phyloP scores from a whole-genome alignment of 495 filamentous ascomycete genomes.

The Parachaetomium inaequale region DNA sequence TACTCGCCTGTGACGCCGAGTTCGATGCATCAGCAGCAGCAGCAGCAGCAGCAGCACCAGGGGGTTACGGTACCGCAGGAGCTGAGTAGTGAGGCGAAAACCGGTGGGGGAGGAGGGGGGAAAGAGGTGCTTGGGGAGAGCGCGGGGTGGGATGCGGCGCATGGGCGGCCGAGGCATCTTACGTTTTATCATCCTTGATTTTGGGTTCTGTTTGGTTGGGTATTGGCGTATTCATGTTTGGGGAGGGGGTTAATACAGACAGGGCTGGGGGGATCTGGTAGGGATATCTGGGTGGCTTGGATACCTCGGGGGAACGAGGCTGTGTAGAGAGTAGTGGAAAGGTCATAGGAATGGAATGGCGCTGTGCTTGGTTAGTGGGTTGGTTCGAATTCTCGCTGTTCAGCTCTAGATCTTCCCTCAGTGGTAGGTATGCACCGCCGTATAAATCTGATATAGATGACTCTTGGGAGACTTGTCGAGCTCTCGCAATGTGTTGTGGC shows the following conservation, averaged over 20 bases:
- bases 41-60: not conserved
- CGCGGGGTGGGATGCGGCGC: constrained; percentile 18
- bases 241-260: not conserved
- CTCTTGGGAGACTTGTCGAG: not conserved
- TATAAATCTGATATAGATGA: not conserved
- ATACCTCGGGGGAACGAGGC: not conserved
- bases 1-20: not conserved
- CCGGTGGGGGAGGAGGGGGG: not conserved
- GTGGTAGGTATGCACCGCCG: not conserved
- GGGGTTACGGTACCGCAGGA: constrained; percentile 15
- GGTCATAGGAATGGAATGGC: no score
- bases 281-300: not conserved
- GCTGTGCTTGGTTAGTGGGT: not conserved
- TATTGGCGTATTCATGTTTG: not conserved
- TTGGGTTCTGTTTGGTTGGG: not conserved
- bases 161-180: constrained; percentile 20
- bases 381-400: not conserved
- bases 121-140: not conserved
- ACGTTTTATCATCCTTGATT: constrained; percentile 27
- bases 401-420: not conserved
- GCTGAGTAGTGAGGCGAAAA: constrained; percentile 4
- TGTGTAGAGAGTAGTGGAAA: no score
- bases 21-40: not conserved
- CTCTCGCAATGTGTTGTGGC: not conserved
- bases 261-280: not conserved